Percentiles rank a stretch among this genome's conserved stretches.
These are phyloP conservation scores for Boletus edulis DNA, from an alignment of 768 basidiomycete species.

Conservation along the genomic window DNA sequence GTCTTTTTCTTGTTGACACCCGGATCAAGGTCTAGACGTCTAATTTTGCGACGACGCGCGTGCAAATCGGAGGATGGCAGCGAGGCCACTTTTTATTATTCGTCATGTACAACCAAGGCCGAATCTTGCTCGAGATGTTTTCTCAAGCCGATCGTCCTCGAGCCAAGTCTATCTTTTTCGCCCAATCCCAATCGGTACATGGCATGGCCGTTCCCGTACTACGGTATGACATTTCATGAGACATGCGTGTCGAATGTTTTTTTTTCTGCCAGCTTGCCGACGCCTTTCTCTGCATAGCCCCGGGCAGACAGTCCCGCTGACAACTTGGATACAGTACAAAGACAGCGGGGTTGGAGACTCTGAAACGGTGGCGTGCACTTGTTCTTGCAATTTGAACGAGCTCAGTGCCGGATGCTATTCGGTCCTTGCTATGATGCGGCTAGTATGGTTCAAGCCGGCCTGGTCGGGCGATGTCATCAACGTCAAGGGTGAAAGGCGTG, in stretches of 20 bases:
- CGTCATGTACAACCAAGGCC: neutral
- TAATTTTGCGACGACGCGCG: neutral
- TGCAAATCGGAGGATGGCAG: neutral
- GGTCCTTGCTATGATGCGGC: no score
- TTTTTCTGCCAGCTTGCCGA: constrained; percentile 6
- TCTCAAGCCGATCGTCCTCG: constrained; percentile 1
- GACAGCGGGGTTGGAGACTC: neutral
- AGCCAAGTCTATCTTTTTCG: constrained; percentile 1
- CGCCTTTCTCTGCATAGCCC: constrained; percentile 12
- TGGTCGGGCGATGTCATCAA: no score
- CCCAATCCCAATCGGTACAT: neutral
- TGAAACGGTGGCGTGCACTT: constrained; percentile 7
- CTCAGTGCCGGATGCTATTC: no score
- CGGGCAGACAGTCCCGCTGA: neutral
- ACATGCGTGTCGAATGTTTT: neutral
- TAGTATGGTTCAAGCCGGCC: no score
- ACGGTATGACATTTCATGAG: constrained; percentile 12
- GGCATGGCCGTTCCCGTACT: neutral
- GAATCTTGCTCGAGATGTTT: neutral
- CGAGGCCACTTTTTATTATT: no score
- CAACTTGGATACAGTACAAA: neutral
- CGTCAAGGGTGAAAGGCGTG: no score
- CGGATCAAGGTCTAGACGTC: constrained; percentile 11
- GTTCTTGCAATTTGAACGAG: no score
- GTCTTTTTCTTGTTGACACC: neutral